Conservation (phyloP, 2,329 filamentous ascomycete species). For the Chaetomium olivaceum region DNA sequence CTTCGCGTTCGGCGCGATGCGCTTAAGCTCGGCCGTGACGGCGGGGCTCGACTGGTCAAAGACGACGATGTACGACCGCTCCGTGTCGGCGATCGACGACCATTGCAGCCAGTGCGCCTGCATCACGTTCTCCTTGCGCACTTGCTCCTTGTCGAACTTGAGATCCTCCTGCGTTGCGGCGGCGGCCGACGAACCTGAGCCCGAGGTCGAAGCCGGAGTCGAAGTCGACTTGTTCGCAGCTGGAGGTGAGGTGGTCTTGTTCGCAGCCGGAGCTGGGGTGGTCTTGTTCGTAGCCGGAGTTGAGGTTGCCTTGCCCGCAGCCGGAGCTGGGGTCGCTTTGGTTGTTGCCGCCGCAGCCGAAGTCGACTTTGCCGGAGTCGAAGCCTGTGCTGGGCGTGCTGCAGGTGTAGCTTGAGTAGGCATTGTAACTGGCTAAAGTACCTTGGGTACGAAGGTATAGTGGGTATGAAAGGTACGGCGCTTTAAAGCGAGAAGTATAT, state of each 20-base stretch:
- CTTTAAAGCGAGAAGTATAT: neutral
- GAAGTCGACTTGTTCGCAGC: too few species aligned
- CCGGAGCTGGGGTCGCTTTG: neutral
- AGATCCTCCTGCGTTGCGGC: neutral
- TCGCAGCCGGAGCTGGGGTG: too few species aligned
- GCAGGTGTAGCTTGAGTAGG: neutral
- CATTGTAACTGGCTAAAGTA: neutral
- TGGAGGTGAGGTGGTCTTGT: too few species aligned
- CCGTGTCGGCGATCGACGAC: neutral
- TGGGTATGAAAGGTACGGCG: neutral
- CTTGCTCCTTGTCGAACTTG: neutral
- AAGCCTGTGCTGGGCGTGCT: neutral
- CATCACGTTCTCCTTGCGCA: neutral
- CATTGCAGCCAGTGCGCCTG: slow-evolving; percentile 1
- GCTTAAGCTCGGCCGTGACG: neutral
- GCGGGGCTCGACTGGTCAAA: neutral
- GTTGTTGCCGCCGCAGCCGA: neutral
- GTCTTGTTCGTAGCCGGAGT: neutral
- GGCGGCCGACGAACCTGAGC: too few species aligned
- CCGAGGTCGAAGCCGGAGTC: neutral
- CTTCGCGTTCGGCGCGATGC: neutral
- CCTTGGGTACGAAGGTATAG: too few species aligned
- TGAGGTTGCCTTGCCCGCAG: neutral
- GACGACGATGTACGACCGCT: neutral
- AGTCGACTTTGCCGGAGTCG: neutral